Percentiles rank a stretch among this genome's conserved stretches.
phyloP scores from a whole-genome alignment of 257 asterid genomes.

The Ophiorrhiza pumila region DNA sequence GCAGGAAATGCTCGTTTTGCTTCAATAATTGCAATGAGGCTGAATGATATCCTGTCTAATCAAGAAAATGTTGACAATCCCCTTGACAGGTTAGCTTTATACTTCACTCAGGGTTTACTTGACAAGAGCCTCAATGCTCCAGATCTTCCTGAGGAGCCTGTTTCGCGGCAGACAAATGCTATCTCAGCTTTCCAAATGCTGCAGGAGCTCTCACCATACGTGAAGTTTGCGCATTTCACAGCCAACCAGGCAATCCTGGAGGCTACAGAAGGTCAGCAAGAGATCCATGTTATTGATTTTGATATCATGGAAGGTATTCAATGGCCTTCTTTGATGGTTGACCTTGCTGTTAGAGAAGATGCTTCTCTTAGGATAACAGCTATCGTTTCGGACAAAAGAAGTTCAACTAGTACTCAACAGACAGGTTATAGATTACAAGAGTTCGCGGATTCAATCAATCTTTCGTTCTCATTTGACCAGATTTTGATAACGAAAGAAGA shows the following conservation, averaged over 20 bases:
- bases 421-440: slow-evolving; percentile 36
- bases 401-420: background rate
- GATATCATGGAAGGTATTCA: slow-evolving; percentile 44
- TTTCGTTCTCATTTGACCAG: slow-evolving; percentile 31
- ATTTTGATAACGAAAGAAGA: slow-evolving; percentile 23
- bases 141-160: background rate
- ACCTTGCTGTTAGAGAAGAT: slow-evolving; percentile 23
- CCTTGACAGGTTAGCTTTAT: slow-evolving; percentile 29
- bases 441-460: slow-evolving; percentile 37
- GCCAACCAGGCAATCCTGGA: slow-evolving; percentile 45
- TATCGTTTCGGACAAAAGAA: slow-evolving; percentile 13
- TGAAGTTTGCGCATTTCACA: slow-evolving; percentile 45
- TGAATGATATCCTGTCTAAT: slow-evolving; percentile 23
- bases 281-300: slow-evolving; percentile 39
- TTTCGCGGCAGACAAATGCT: background rate
- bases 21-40: slow-evolving; percentile 27
- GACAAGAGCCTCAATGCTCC: slow-evolving; percentile 14
- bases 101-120: slow-evolving; percentile 33
- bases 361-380: slow-evolving; percentile 40
- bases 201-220: slow-evolving; percentile 37
- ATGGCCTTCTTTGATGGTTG: slow-evolving; percentile 45
- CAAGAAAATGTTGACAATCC: slow-evolving; percentile 24
- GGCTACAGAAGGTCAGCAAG: slow-evolving; percentile 24
- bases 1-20: slow-evolving; percentile 28
- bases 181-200: slow-evolving; percentile 34